These are phyloP conservation scores for Leucogyrophana mollusca DNA, from an alignment of 768 basidiomycete genomes.

Conservation along the genomic window DNA sequence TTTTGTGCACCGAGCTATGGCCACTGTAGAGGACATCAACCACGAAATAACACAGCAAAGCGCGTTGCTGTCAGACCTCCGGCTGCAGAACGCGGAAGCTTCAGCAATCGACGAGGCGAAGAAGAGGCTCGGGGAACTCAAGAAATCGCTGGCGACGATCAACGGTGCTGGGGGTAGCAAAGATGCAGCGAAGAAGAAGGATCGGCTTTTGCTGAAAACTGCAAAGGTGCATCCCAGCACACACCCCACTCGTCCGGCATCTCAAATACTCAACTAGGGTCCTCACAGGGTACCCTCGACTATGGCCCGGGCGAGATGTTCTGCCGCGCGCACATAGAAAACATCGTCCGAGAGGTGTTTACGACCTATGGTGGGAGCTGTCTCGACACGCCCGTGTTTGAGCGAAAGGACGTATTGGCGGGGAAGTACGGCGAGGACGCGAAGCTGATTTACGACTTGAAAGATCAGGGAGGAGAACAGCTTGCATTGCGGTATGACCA, in stretches of 20 bases:
- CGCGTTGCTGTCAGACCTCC: constrained; percentile 59
- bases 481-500: constrained; percentile 94
- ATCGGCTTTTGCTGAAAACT: constrained; percentile 81
- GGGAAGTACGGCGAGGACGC: constrained; percentile 98
- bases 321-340: constrained; percentile 87
- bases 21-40: constrained; percentile 43
- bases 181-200: constrained; percentile 60
- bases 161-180: constrained; percentile 34
- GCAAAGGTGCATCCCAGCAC: constrained; percentile 68
- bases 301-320: constrained; percentile 92
- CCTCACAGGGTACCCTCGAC: constrained; percentile 83
- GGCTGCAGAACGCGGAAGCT: constrained; percentile 52
- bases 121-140: constrained; percentile 70
- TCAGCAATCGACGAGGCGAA: constrained; percentile 56
- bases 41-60: constrained; percentile 57
- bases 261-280: constrained; percentile 14
- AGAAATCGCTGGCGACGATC: constrained; percentile 50
- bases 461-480: constrained; percentile 97
- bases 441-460: constrained; percentile 96
- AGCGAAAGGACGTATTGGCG: constrained; percentile 92
- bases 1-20: constrained; percentile 32
- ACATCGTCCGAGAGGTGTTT: constrained; percentile 84
- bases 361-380: constrained; percentile 85
- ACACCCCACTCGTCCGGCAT: constrained; percentile 8
- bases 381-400: constrained; percentile 98